phyloP scores from a whole-genome alignment of 805 yeast genomes.

The Hanseniaspora pseudoguilliermondii region DNA sequence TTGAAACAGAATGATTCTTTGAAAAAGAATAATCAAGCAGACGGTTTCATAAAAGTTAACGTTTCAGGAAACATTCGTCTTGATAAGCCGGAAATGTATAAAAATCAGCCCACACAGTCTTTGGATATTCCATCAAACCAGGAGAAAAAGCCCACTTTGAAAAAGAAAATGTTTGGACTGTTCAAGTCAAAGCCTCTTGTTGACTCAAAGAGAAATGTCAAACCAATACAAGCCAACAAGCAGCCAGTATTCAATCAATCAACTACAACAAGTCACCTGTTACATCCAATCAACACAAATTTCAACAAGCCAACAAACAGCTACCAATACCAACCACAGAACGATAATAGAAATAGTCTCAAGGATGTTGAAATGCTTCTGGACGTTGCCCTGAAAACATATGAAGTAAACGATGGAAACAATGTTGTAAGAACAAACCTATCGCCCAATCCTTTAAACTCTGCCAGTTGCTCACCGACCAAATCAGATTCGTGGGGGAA shows the following conservation, averaged over 20 bases:
- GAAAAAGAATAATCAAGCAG: neutral
- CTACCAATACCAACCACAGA: neutral
- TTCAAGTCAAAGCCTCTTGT: neutral
- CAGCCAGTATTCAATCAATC: no score
- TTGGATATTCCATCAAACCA: neutral
- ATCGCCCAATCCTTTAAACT: neutral
- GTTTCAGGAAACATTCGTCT: slow-evolving; percentile 2
- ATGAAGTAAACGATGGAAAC: neutral
- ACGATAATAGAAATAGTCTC: neutral
- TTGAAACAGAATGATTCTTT: neutral
- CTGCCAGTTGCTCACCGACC: neutral
- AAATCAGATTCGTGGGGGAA: neutral
- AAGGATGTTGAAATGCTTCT: neutral
- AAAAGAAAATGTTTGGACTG: neutral
- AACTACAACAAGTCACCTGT: neutral
- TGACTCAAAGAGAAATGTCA: neutral
- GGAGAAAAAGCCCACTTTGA: neutral
- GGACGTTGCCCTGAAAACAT: neutral
- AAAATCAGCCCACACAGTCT: neutral
- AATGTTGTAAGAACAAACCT: neutral
- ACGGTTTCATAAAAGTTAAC: slow-evolving; percentile 9
- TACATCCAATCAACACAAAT: neutral
- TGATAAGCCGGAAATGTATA: slow-evolving; percentile 6
- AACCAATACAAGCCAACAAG: neutral
- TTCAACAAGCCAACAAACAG: neutral